A percentile compares a stretch with the other conserved stretches of the same genome.
phyloP scores from a whole-genome alignment of 441 rosid species.

The Flueggea neowawraea region DNA sequence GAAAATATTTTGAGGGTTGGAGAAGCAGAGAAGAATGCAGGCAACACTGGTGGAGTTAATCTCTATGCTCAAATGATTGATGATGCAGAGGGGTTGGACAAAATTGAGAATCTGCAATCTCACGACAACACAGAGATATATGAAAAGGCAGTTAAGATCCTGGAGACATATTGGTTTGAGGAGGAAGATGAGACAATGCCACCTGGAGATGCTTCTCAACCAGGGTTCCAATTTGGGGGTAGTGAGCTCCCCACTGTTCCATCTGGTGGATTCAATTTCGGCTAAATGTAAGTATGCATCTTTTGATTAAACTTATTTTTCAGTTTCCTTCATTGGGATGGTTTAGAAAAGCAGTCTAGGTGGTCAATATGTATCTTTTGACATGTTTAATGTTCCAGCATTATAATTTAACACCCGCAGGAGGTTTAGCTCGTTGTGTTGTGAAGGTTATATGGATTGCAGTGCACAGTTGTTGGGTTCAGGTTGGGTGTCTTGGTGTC shows the following conservation, averaged over 20 bases:
- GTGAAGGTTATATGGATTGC: conserved; percentile 19
- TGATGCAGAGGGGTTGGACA: conserved; percentile 77
- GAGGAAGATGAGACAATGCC: conserved; percentile 75
- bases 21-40: conserved; percentile 63
- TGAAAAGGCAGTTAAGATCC: conserved; percentile 79
- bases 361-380: not conserved
- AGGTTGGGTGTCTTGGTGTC: conserved; percentile 24
- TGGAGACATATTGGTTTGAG: conserved; percentile 84
- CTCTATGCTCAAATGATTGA: conserved; percentile 74
- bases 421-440: conserved; percentile 11
- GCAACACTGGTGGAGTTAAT: conserved; percentile 54
- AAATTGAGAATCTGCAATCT: conserved; percentile 73
- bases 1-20: conserved; percentile 91
- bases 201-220: conserved; percentile 53
- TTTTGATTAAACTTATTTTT: not conserved
- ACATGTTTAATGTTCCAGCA: not conserved
- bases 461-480: conserved; percentile 21
- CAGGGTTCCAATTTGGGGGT: conserved; percentile 66
- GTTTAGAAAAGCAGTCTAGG: not conserved
- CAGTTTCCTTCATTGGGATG: not conserved
- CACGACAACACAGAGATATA: conserved; percentile 74
- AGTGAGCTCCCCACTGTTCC: conserved; percentile 53
- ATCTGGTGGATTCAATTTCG: conserved; percentile 82
- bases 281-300: conserved; percentile 30
- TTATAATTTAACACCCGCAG: conserved; percentile 17